Evolutionary conservation across 179 eudicot genomes (phyloP), one percentile per base, ranked within the genome.

Genomic region (Vitellaria paradoxa): DNA sequence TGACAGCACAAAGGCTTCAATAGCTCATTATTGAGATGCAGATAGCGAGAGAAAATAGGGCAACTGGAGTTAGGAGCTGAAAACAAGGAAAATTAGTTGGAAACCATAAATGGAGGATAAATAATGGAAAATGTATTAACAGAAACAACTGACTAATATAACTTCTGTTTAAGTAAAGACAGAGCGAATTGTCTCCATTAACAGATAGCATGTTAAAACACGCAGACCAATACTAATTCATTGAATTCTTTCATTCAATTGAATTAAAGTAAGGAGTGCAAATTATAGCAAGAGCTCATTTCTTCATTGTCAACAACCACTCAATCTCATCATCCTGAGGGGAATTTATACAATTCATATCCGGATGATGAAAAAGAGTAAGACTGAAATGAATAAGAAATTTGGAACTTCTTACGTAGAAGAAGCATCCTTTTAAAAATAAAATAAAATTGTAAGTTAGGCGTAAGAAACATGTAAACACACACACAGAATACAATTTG

Each of bases 181-280:
- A 30, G 1, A 63, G 59, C 11, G 46, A 59, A 63, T 47, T 59
- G 62, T 9, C 56, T 74, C 49, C 26, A 21, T 30, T 8, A 52
- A 65, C 18, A 18, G 60, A 75, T 49, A 52, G 62, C 78, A 65
- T 75, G 18, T 75, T 30, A 30, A 30, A 52, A 62, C 40, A 17
- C 15, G 40, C 71, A 30, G 4, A 26, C 24, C 17, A 7, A 13
- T 45, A 50, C 26, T 15, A 62, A 60, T 60, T 42, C 56, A 23
- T 1, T 18, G 14, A 24, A 63, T 60, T 45, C 37, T 30, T 20
- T 52, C 74, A 52, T 14, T 0, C 61, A 74, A 40, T 62, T 74
- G 26, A 74, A 46, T 26, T 18, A 49, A 64, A 17, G 18, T 5
- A 24, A 45, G 61, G 56, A 74, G n/a, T 62, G 24, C 59, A 23